phyloP scores from a whole-genome alignment of 75 land plant genomes.

The Sequoia sempervirens region DNA sequence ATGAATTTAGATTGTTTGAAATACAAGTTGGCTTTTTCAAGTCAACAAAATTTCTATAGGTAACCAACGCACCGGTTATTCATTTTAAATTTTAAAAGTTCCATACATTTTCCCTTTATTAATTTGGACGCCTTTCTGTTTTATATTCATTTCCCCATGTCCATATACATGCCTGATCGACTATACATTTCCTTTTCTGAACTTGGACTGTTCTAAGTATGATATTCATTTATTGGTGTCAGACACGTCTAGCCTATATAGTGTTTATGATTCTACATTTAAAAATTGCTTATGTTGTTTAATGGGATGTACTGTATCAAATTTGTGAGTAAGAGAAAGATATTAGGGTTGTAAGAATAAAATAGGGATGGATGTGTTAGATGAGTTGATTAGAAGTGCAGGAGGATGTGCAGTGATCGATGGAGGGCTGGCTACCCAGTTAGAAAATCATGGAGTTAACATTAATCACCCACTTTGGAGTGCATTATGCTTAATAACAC shows the following conservation, averaged over 20 bases:
- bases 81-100: too few relatives aligned
- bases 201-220: neutral
- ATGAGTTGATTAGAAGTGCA: slow-evolving; percentile 46
- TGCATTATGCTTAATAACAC: slow-evolving; percentile 72
- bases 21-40: too few relatives aligned
- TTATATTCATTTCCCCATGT: neutral
- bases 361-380: slow-evolving; percentile 14
- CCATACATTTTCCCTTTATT: too few relatives aligned
- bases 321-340: neutral
- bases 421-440: slow-evolving; percentile 90
- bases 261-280: neutral
- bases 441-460: slow-evolving; percentile 73
- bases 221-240: neutral
- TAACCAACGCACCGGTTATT: too few relatives aligned
- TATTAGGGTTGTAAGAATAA: neutral
- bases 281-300: too few relatives aligned
- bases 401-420: slow-evolving; percentile 85
- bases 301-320: neutral
- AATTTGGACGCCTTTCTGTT: too few relatives aligned
- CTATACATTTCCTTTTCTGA: neutral
- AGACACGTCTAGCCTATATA: neutral
- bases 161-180: neutral
- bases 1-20: too few relatives aligned
- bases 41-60: too few relatives aligned
- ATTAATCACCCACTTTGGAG: slow-evolving; percentile 91